Conservation (phyloP, 176 grass and related monocot genomes). For the Hordeum marinum region DNA sequence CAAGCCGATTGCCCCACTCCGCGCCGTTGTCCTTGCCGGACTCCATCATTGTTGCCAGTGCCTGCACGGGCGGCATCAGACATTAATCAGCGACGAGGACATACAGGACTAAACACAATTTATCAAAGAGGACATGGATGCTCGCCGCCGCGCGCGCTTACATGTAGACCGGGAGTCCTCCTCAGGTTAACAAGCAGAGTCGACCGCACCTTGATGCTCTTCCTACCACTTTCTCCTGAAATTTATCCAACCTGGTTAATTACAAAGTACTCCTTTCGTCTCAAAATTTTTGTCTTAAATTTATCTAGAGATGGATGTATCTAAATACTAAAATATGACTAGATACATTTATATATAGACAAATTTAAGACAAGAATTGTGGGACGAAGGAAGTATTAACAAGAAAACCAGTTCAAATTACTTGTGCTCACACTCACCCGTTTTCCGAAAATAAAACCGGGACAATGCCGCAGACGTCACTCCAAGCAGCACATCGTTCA, state of each 20-base stretch:
- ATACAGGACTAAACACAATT: not conserved
- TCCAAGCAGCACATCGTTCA: conserved; percentile 87
- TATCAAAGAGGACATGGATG: not conserved
- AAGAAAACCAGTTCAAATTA: not conserved
- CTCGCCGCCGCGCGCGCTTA: conserved; percentile 19
- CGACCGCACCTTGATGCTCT: conserved; percentile 52
- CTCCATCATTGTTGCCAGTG: conserved; percentile 66
- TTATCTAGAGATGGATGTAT: too few relatives aligned
- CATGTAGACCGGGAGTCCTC: conserved; percentile 58
- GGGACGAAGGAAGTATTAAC: too few relatives aligned
- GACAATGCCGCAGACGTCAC: conserved; percentile 58
- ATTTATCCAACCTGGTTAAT: not conserved
- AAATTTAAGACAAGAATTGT: too few relatives aligned
- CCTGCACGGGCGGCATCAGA: conserved; percentile 22
- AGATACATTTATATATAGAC: too few relatives aligned
- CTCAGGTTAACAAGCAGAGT: conserved; percentile 73
- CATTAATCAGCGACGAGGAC: not conserved
- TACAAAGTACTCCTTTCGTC: too few relatives aligned
- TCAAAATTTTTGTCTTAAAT: too few relatives aligned
- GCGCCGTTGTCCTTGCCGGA: conserved; percentile 32
- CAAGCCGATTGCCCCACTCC: conserved; percentile 68
- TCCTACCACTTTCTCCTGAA: conserved; percentile 29
- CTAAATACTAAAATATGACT: too few relatives aligned
- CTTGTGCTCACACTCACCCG: conserved; percentile 42
- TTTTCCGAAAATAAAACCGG: conserved; percentile 57